These are phyloP conservation scores for Salix viminalis DNA, from an alignment of 345 rosid species.

Conservation along the genomic window DNA sequence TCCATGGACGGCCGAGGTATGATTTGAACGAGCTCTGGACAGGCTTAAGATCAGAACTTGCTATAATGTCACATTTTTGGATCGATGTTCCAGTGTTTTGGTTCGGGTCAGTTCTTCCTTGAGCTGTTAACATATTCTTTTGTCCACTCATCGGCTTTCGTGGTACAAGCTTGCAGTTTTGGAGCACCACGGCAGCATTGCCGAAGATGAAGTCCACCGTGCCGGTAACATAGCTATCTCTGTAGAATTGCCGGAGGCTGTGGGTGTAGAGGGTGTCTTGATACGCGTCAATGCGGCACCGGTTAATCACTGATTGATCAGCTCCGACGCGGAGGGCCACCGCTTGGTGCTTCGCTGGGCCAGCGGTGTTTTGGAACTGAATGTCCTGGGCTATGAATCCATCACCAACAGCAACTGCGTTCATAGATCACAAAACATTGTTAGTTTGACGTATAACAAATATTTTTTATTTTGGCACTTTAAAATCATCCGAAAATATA, in stretches of 20 bases:
- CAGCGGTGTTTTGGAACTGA: slow-evolving; percentile 13
- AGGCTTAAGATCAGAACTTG: slow-evolving; percentile 12
- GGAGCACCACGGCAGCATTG: slow-evolving; percentile 18
- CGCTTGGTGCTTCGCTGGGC: slow-evolving; percentile 16
- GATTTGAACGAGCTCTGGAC: slow-evolving; percentile 7
- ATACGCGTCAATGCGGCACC: slow-evolving; percentile 10
- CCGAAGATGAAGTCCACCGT: slow-evolving; percentile 16
- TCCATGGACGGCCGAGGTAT: slow-evolving; percentile 17
- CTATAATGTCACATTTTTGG: slow-evolving; percentile 6
- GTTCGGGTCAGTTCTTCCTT: slow-evolving; percentile 20
- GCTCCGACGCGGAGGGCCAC: slow-evolving; percentile 15
- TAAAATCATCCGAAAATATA: no score
- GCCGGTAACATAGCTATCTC: neutral
- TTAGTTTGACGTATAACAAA: neutral
- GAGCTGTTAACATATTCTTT: slow-evolving; percentile 17
- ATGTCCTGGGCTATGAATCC: slow-evolving; percentile 23
- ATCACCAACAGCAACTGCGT: slow-evolving; percentile 19
- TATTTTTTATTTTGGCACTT: no score
- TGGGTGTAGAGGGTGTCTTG: slow-evolving; percentile 15
- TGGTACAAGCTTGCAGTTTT: slow-evolving; percentile 4
- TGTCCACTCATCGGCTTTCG: slow-evolving; percentile 19
- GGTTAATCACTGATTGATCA: slow-evolving; percentile 12
- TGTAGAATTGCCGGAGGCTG: slow-evolving; percentile 18
- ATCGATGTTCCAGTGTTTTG: slow-evolving; percentile 16
- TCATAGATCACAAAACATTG: neutral